These are phyloP conservation scores for Aspergillus sp. DNA, from an alignment of 2,329 filamentous ascomycete species.

Conservation along the genomic window DNA sequence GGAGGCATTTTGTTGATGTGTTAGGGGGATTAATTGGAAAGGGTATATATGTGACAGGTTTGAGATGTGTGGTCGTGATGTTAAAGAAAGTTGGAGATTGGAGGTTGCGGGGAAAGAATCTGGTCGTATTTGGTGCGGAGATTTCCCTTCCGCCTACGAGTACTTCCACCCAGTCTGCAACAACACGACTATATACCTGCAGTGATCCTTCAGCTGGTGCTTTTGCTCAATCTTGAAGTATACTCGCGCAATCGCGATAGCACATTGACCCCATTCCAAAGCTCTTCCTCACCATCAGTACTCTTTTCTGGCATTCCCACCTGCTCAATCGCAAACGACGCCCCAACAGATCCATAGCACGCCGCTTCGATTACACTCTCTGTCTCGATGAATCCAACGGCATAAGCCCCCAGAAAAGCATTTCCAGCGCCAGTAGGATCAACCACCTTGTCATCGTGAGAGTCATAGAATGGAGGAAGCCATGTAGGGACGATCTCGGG, in stretches of 20 bases:
- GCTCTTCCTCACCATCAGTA: conserved; percentile 7
- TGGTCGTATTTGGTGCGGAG: no score
- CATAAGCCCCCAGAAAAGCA: conserved; percentile 34
- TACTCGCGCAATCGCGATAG: conserved; percentile 17
- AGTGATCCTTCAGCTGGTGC: no score
- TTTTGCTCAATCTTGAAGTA: not conserved
- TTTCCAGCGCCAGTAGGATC: conserved; percentile 39
- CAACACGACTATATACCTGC: no score
- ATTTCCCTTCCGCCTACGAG: no score
- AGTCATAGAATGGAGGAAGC: conserved; percentile 28
- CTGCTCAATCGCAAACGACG: conserved; percentile 32
- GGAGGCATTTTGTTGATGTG: conserved; percentile 5
- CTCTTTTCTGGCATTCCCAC: conserved; percentile 23
- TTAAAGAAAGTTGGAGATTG: no score
- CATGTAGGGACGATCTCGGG: conserved; percentile 13
- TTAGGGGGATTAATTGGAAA: not conserved
- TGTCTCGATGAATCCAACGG: conserved; percentile 22
- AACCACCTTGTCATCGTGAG: conserved; percentile 18
- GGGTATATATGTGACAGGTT: not conserved
- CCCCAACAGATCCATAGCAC: conserved; percentile 31
- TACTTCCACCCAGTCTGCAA: no score
- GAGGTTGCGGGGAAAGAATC: no score
- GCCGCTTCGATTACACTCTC: conserved; percentile 21
- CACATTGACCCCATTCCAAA: conserved; percentile 18
- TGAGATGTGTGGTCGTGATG: not conserved